phyloP scores from a whole-genome alignment of 23 red algal species.

The Gracilaria gracilis region DNA sequence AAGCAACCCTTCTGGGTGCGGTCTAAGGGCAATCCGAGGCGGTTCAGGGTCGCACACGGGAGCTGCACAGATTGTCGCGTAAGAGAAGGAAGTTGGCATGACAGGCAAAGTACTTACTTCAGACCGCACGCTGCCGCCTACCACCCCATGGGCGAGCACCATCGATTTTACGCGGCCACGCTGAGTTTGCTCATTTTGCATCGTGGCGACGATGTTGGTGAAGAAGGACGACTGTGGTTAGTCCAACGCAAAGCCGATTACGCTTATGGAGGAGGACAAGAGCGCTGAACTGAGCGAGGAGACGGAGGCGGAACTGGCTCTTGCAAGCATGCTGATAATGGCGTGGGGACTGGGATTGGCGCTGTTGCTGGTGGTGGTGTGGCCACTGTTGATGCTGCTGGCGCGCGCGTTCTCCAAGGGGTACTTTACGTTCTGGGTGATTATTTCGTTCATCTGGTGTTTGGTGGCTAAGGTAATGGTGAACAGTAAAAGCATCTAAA shows the following conservation, averaged over 20 bases:
- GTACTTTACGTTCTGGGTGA: conserved; percentile 89
- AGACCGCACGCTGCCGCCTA: too few species aligned
- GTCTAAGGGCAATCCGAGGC: too few species aligned
- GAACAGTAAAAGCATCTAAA: too few species aligned
- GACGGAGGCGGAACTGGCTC: conserved; percentile 48
- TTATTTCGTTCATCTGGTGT: conserved; percentile 85
- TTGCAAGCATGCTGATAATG: conserved; percentile 63
- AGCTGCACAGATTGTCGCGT: too few species aligned
- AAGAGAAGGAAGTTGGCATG: too few species aligned
- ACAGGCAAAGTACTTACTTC: too few species aligned
- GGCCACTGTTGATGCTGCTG: conserved; percentile 82
- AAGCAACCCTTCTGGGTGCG: too few species aligned
- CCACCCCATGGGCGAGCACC: too few species aligned
- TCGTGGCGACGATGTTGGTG: conserved; percentile 40
- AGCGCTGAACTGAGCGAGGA: conserved; percentile 56
- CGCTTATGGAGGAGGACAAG: conserved; percentile 69
- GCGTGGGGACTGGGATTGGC: conserved; percentile 70
- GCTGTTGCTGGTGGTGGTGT: conserved; percentile 63
- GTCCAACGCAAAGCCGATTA: conserved; percentile 57
- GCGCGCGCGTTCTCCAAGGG: conserved; percentile 59
- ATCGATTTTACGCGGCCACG: too few species aligned
- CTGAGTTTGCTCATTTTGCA: too few species aligned
- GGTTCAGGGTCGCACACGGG: too few species aligned
- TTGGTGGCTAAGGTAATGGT: conserved; percentile 64
- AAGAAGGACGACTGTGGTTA: conserved; percentile 67